Percentiles rank a stretch among this genome's conserved stretches.
These are phyloP conservation scores for Suillus weaverae DNA, from an alignment of 768 basidiomycete genomes.

Conservation along the genomic window DNA sequence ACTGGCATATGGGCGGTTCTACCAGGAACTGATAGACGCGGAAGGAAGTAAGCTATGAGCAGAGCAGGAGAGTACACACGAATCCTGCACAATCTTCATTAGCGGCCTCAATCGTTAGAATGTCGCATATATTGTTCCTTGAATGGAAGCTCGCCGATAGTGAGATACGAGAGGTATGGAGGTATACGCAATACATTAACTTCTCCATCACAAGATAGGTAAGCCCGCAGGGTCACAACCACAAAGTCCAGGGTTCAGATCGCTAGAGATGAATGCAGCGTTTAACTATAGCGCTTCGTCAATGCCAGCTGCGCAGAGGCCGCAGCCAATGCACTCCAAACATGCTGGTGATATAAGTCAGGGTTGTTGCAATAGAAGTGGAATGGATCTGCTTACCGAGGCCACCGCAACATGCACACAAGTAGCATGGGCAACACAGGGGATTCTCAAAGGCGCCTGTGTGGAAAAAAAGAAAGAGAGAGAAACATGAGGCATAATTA, in stretches of 20 bases:
- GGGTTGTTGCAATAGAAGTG: neutral
- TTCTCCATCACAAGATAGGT: neutral
- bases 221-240: neutral
- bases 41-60: neutral
- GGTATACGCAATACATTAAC: neutral
- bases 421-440: constrained; percentile 67
- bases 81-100: neutral
- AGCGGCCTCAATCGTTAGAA: neutral
- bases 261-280: neutral
- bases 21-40: neutral
- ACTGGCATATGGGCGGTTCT: neutral
- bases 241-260: neutral
- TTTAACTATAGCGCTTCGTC: constrained; percentile 24
- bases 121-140: neutral
- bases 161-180: neutral
- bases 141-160: neutral
- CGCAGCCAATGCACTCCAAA: constrained; percentile 69
- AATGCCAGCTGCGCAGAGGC: constrained; percentile 58
- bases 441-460: constrained; percentile 61
- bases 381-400: constrained; percentile 42
- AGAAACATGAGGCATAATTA: neutral
- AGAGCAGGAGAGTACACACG: neutral
- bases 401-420: constrained; percentile 72
- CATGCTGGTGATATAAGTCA: constrained; percentile 42
- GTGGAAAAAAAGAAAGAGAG: neutral